Evolutionary conservation across 257 asterid genomes (phyloP).

Genomic region (Solanum appendiculatum): DNA sequence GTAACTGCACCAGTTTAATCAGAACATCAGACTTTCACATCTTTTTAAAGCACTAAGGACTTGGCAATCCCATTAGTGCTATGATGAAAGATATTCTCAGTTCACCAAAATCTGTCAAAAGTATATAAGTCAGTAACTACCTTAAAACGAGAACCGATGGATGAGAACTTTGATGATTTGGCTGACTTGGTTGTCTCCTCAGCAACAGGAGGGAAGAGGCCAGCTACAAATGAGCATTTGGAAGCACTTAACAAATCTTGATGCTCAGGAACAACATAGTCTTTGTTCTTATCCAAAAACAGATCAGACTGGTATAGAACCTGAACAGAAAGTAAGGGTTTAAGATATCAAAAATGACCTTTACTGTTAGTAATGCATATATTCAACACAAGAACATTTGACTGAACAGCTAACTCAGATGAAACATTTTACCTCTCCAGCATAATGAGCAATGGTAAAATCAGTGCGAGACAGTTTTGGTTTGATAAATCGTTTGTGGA

Average conservation of each 20-base stretch:
- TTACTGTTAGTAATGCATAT: not conserved
- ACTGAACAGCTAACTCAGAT: not conserved
- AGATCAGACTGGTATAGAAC: slow-evolving; percentile 92
- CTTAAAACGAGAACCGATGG: slow-evolving; percentile 95
- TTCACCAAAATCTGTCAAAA: not conserved
- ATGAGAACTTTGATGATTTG: slow-evolving; percentile 93
- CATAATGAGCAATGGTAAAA: slow-evolving; percentile 90
- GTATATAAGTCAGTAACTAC: slow-evolving; percentile 22
- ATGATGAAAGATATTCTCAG: not conserved
- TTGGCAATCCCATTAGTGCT: not conserved
- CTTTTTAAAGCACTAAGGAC: not conserved
- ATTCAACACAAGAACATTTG: not conserved
- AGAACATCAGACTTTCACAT: slow-evolving; percentile 15
- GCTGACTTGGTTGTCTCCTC: slow-evolving; percentile 76
- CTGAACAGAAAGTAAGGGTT: slow-evolving; percentile 32
- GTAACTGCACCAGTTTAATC: slow-evolving; percentile 49
- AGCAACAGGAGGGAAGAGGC: slow-evolving; percentile 73
- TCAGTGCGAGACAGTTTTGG: slow-evolving; percentile 94
- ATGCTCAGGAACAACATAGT: slow-evolving; percentile 94
- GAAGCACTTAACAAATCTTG: slow-evolving; percentile 79
- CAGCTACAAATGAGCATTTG: slow-evolving; percentile 82
- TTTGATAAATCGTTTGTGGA: slow-evolving; percentile 89
- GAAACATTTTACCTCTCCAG: slow-evolving; percentile 76
- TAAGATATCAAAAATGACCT: not conserved
- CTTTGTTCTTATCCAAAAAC: slow-evolving; percentile 95